These are phyloP conservation scores for Aaosphaeria arxii DNA, from an alignment of 2,329 filamentous ascomycete genomes.

Conservation along the genomic window DNA sequence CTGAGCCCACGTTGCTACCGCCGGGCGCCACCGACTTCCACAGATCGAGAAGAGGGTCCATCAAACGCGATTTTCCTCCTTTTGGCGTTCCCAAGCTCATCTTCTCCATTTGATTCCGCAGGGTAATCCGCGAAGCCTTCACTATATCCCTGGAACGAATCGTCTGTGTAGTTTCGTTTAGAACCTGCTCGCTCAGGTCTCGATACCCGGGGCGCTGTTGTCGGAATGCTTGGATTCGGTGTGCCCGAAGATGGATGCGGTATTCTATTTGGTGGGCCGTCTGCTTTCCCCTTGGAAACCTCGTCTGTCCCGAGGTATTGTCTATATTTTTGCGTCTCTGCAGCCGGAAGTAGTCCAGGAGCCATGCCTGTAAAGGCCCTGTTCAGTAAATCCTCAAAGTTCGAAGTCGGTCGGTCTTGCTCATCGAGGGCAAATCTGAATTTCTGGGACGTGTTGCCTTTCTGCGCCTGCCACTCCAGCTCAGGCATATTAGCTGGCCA, in stretches of 20 bases:
- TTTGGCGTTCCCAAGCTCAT: slow-evolving; percentile 37
- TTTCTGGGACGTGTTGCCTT: slow-evolving; percentile 40
- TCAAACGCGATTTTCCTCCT: slow-evolving; percentile 34
- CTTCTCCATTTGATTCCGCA: slow-evolving; percentile 69
- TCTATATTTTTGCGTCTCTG: slow-evolving; percentile 42
- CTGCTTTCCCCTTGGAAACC: slow-evolving; percentile 25
- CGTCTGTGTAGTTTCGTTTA: slow-evolving; percentile 74
- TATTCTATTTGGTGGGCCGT: slow-evolving; percentile 18
- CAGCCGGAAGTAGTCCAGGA: slow-evolving; percentile 40
- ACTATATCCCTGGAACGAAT: slow-evolving; percentile 71
- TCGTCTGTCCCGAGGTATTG: slow-evolving; percentile 46
- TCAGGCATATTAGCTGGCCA: slow-evolving; percentile 38
- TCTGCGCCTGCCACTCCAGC: slow-evolving; percentile 39
- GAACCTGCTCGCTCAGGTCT: slow-evolving; percentile 65
- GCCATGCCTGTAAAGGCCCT: slow-evolving; percentile 41
- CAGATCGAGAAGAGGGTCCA: slow-evolving; percentile 25
- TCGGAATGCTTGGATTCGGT: slow-evolving; percentile 34
- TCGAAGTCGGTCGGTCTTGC: slow-evolving; percentile 18
- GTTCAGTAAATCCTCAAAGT: slow-evolving; percentile 35
- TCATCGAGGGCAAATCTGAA: slow-evolving; percentile 27
- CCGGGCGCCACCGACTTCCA: slow-evolving; percentile 34
- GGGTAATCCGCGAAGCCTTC: slow-evolving; percentile 70
- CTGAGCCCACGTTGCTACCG: slow-evolving; percentile 15
- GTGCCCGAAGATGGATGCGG: slow-evolving; percentile 17
- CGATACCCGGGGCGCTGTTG: slow-evolving; percentile 43